Evolutionary conservation across 2,329 filamentous ascomycete species (phyloP).

Genomic region (Paecilomyces dactylethromorphus): DNA sequence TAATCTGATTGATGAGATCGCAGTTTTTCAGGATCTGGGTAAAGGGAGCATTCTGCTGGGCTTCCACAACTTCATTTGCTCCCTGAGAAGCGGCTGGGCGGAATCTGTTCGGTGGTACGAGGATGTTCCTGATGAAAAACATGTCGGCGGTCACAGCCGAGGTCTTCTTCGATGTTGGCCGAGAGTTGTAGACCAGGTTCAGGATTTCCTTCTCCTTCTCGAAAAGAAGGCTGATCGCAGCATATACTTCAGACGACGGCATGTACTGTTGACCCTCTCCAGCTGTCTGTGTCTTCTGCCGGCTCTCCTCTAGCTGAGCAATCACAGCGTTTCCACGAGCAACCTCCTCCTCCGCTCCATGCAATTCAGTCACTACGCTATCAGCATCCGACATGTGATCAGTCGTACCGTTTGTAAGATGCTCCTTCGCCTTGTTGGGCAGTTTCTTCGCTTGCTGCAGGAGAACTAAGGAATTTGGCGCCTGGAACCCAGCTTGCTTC

Average conservation of each 20-base stretch:
- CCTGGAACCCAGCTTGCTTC: conserved; percentile 61
- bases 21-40: conserved; percentile 74
- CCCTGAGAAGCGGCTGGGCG: conserved; percentile 80
- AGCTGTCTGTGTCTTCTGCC: conserved; percentile 24
- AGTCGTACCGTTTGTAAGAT: conserved; percentile 15
- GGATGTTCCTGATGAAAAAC: conserved; percentile 83
- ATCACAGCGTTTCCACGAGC: conserved; percentile 45
- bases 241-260: conserved; percentile 74
- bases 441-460: conserved; percentile 42
- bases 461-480: conserved; percentile 63
- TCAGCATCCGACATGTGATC: conserved; percentile 39
- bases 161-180: conserved; percentile 54
- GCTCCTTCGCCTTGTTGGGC: conserved; percentile 24
- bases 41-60: conserved; percentile 81
- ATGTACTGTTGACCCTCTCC: conserved; percentile 63
- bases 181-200: conserved; percentile 75
- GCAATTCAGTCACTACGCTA: conserved; percentile 48
- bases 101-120: conserved; percentile 89
- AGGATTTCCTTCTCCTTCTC: conserved; percentile 80
- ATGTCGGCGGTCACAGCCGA: conserved; percentile 68
- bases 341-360: conserved; percentile 55
- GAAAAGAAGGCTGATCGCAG: conserved; percentile 72
- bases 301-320: conserved; percentile 15
- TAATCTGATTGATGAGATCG: conserved; percentile 66
- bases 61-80: conserved; percentile 74